Base-by-base conservation (phyloP, 805 yeast genomes). In the Candida ulmi region DNA sequence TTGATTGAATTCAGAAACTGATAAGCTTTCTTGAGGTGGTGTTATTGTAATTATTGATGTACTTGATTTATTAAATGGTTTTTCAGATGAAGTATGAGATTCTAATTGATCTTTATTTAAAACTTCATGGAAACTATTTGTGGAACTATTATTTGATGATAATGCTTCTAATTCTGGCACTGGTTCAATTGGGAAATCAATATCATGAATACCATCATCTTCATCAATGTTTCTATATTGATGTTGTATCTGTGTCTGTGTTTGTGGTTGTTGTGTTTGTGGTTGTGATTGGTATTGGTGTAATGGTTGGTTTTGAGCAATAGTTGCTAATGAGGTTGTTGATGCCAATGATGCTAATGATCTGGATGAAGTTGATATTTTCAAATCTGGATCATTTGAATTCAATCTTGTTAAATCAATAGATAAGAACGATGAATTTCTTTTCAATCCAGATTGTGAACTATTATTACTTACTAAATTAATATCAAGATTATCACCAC, bases 101-200 rank as follows among this genome's bases (percentile, higher is more conserved):
- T 31, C 25, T 19, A 21, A 8, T 5, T 13, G 11, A 17, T 26
- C 8, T 11, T 25, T 30, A n/a, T 6, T 24, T 8, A 18, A 13
- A 24, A 34, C 32, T n/a, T 49, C 52, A 26, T 30, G 30, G 9
- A 55, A 42, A 24, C 50, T 44, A 24, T 45, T 47, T 6, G 47
- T 38, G 3, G 58, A 54, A 11, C 57, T 51, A 39, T 50, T 54
- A 27, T 46, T 52, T 8, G 60, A 55, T 16, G 58, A 55, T 3
- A 54, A 17, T 28, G 44, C 50, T 11, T 46, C 46, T 13, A 55
- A 31, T 4, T 52, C 60, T 9, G 60, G 58, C 6, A 54, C 52
- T 12, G 27, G 16, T 26, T 38, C 40, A 16, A 12, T n/a, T 5
- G 9, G 8, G 17, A 15, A 6, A 6, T 5, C 4, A 18, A 13